Conservation (phyloP, 2,329 filamentous ascomycete genomes). For the Phyllosticta ampelicida region DNA sequence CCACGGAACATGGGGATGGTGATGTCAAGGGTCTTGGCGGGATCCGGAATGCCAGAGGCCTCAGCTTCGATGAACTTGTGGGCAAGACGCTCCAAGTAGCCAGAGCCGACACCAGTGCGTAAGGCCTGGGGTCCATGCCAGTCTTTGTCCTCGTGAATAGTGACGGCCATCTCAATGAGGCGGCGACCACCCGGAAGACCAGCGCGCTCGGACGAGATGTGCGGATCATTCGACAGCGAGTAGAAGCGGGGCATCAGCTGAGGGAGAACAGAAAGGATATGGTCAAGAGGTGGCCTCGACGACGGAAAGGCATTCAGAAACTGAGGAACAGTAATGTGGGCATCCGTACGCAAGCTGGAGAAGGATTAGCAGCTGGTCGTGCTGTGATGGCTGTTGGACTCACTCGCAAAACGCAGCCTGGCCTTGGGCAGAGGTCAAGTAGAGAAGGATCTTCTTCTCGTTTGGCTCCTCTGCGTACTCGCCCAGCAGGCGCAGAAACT, state of each 20-base stretch:
- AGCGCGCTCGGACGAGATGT: conserved; percentile 60
- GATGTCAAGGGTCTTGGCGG: conserved; percentile 42
- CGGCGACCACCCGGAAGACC: conserved; percentile 59
- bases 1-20: conserved; percentile 96
- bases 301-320: conserved; percentile 87
- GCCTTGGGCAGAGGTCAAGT: conserved; percentile 78
- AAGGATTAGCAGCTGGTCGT: neutral
- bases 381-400: neutral
- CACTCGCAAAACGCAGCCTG: conserved; percentile 81
- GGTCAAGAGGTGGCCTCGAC: conserved; percentile 73
- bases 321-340: conserved; percentile 73
- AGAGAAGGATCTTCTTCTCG: conserved; percentile 82
- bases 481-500: conserved; percentile 70
- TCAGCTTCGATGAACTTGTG: conserved; percentile 59
- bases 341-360: conserved; percentile 65
- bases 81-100: conserved; percentile 84
- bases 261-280: conserved; percentile 67
- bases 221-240: conserved; percentile 91
- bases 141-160: conserved; percentile 76
- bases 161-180: conserved; percentile 91
- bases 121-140: conserved; percentile 52
- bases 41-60: conserved; percentile 38
- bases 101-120: conserved; percentile 80
- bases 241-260: conserved; percentile 97
- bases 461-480: conserved; percentile 70